Base-by-base conservation (phyloP, 257 asterid genomes). In the Fraxinus pennsylvanica region DNA sequence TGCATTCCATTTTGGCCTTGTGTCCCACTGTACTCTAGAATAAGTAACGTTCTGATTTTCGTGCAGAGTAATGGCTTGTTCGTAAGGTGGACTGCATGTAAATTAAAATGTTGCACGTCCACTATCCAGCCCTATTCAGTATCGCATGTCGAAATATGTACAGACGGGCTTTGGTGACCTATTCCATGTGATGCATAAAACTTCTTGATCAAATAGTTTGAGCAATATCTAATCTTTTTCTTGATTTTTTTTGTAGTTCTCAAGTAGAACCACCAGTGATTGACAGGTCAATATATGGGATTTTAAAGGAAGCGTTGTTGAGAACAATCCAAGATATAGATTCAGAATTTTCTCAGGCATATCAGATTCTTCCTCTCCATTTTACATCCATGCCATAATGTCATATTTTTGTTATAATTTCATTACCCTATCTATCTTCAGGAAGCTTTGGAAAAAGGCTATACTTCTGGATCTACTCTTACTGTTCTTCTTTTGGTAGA, bases 291-390 rank as follows among this genome's bases (percentile, higher is more conserved):
- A 63, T 63, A 63, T 10, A 63, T 63, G 69, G 76, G 10, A 76
- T 87, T 77, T 80, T 91, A 67, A 82, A 86, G 85, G 90, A 89
- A 80, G 92, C 96, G 59, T 72, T 93, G 79, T 61, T 75, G 87
- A 88, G 72, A 81, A 86, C 97, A 75, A 88, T 91, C 77, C 73
- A 86, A 72, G 96, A 91, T 77, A 90, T 93, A 61, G 98, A 91
- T 78, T 81, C 81, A 41, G 94, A 91, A 74, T 93, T 91, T 77
- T 79, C 87, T 1, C 76, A 80, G 91, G 98, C 83, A 78, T 71
- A 73, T 81, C 76, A 72, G 15, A 9, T 67, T 68, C 71, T 39
- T 77, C 52, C 71, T 66, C 74, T 80, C 75, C 61, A 6, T 67
- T 73, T 12, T 57, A 27, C 38, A 59, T 22, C 74, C 27, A 15